Base-by-base conservation (phyloP, 768 basidiomycete genomes). In the Tricholoma flavovirens region DNA sequence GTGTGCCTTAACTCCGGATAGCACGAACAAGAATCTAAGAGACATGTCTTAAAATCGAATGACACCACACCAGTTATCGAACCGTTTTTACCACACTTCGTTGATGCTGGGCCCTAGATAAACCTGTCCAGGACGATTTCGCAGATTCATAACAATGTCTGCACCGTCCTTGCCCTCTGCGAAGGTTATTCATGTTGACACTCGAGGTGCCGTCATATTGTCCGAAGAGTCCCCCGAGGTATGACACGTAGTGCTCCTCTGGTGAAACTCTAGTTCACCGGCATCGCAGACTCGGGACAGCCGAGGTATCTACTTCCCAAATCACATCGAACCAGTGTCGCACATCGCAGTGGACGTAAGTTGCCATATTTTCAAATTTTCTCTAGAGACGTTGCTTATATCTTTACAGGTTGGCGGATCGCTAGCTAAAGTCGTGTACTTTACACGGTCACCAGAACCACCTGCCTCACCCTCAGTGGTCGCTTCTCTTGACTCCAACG, bases 321-420 rank as follows among this genome's bases (percentile, higher is more conserved):
- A 97, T 67, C 86, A 98, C 75, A 96, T 96, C 59, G 97, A 99
- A 72, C 92, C 93, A 21, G 88, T 99, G 14, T 97, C 94, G 17
- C 94, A 98, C 69, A 94, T 98, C 54, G 97, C 97, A 3, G 87
- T 99, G 55, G 96, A 99, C 68, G 95, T 96, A 68, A 76, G 93
- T 83, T 35, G 46, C 22, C 45, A 49, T 12, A 33, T 52, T 40
- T 53, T 50, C 24, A 5, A 46, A 3, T 26, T 22, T 24, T 38
- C 36, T 21, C 36, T 19, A 50, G 58, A 33, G 29, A 54, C 54
- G 56, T 38, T 53, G 52, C 64, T 51, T 49, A 40, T 22, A 49
- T 42, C 30, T 11, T 30, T 58, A 42, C 71, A 98, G 95, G 88
- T 98, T 67, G 97, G 97, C 24, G 97, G 97, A 42, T 97, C 95